A percentile compares a stretch with the other conserved stretches of the same genome.
Evolutionary conservation across 371 early-diverging fungal species (phyloP).

Genomic region (Basidiobolus meristosporus): DNA sequence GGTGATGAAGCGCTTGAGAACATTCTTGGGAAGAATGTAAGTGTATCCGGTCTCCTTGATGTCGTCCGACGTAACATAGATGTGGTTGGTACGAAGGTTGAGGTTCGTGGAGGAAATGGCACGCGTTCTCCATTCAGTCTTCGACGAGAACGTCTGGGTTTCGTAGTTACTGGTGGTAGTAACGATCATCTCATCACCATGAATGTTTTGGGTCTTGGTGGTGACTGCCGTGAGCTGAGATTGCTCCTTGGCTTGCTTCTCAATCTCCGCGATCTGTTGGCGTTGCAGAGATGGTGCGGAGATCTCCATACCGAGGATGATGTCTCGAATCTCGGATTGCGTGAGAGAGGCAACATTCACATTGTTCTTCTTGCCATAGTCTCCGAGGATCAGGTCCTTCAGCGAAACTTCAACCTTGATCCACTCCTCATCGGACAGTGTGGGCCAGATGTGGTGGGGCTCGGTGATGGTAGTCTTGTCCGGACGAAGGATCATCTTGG

Average conservation of each 20-base stretch:
- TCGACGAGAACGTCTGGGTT: slow-evolving; percentile 88
- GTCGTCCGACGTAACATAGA: slow-evolving; percentile 88
- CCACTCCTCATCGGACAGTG: slow-evolving; percentile 93
- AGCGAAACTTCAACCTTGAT: slow-evolving; percentile 87
- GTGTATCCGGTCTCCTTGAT: slow-evolving; percentile 84
- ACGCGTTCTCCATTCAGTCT: slow-evolving; percentile 96
- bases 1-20: slow-evolving; percentile 87
- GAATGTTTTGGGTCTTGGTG: slow-evolving; percentile 89
- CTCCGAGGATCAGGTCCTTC: slow-evolving; percentile 94
- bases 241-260: slow-evolving; percentile 84
- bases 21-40: slow-evolving; percentile 91
- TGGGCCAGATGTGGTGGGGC: slow-evolving; percentile 95
- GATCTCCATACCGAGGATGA: slow-evolving; percentile 98
- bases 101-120: slow-evolving; percentile 90
- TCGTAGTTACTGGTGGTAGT: slow-evolving; percentile 96
- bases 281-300: slow-evolving; percentile 92
- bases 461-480: slow-evolving; percentile 86
- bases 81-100: slow-evolving; percentile 85
- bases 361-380: slow-evolving; percentile 97
- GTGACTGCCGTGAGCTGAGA: slow-evolving; percentile 88
- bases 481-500: slow-evolving; percentile 86
- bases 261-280: slow-evolving; percentile 93
- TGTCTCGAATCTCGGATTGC: slow-evolving; percentile 94
- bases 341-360: slow-evolving; percentile 94
- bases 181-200: slow-evolving; percentile 95